phyloP scores from a whole-genome alignment of 345 rosid genomes.

The Passiflora organensis region DNA sequence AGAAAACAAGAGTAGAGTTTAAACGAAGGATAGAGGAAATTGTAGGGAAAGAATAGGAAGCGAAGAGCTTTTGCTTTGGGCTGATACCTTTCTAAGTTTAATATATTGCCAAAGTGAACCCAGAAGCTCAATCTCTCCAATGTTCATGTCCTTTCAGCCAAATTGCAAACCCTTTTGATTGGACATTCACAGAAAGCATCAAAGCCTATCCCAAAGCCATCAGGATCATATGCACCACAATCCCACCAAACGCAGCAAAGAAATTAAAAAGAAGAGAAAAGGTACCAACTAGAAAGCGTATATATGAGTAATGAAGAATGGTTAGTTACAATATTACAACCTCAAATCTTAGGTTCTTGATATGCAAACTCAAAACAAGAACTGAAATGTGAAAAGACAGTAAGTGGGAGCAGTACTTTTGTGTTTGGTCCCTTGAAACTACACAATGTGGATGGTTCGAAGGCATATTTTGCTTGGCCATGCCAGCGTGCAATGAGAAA shows the following conservation, averaged over 20 bases:
- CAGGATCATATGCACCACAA: slow-evolving; percentile 23
- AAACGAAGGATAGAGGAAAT: slow-evolving; percentile 16
- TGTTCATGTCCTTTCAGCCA: slow-evolving; percentile 52
- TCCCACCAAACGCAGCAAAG: slow-evolving; percentile 26
- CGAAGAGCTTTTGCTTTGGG: slow-evolving; percentile 16
- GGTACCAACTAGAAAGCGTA: no score
- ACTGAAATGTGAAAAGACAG: slow-evolving; percentile 38
- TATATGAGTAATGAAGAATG: no score
- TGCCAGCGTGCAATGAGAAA: slow-evolving; percentile 35
- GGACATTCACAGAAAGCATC: slow-evolving; percentile 54
- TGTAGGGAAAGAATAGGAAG: slow-evolving; percentile 6
- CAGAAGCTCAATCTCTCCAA: slow-evolving; percentile 43
- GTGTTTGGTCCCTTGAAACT: background rate
- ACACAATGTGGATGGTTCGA: background rate
- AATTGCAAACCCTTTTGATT: slow-evolving; percentile 57
- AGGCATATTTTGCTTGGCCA: slow-evolving; percentile 11
- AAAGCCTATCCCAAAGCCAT: slow-evolving; percentile 35
- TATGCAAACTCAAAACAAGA: no score
- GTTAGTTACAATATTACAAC: no score
- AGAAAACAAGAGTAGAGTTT: slow-evolving; percentile 5
- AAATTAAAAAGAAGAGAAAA: no score
- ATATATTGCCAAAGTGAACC: slow-evolving; percentile 28
- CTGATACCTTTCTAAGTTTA: slow-evolving; percentile 5
- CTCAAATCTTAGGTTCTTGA: no score
- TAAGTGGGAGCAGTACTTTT: background rate